phyloP scores from a whole-genome alignment of 352 stramenopile species.

The Globisporangium canariense region DNA sequence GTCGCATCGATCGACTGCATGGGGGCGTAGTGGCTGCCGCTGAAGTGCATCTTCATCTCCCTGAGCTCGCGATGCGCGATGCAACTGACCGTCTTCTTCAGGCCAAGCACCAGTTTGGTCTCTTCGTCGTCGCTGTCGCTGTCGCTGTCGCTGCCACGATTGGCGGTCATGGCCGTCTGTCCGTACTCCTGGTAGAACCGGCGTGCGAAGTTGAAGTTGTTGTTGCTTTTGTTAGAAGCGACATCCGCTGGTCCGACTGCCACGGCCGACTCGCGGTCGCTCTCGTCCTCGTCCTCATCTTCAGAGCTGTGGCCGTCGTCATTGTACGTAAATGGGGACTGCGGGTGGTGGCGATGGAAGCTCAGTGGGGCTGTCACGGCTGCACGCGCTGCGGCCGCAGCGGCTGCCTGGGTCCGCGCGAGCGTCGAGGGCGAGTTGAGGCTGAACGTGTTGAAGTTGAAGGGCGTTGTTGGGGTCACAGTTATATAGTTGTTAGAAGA shows the following conservation, averaged over 20 bases:
- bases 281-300: slow-evolving; percentile 6
- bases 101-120: slow-evolving; percentile 24
- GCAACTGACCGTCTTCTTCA: slow-evolving; percentile 56
- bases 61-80: slow-evolving; percentile 46
- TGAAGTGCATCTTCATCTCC: slow-evolving; percentile 42
- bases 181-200: slow-evolving; percentile 37
- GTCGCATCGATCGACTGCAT: slow-evolving; percentile 21
- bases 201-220: background rate
- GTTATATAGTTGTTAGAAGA: background rate
- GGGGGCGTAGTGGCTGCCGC: slow-evolving; percentile 35
- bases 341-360: background rate
- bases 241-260: background rate
- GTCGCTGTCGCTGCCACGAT: slow-evolving; percentile 33
- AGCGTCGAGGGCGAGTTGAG: slow-evolving; percentile 12
- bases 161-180: slow-evolving; percentile 20
- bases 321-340: background rate
- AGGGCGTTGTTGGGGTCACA: background rate
- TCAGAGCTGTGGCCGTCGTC: slow-evolving; percentile 4
- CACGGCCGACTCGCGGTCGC: background rate
- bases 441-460: slow-evolving; percentile 8
- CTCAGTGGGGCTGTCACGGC: background rate
- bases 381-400: slow-evolving; percentile 11
- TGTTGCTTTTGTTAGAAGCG: background rate
- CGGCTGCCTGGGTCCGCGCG: slow-evolving; percentile 9
- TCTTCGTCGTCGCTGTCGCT: slow-evolving; percentile 44